phyloP scores from a whole-genome alignment of 768 basidiomycete species.

The Tricholoma matsutake region DNA sequence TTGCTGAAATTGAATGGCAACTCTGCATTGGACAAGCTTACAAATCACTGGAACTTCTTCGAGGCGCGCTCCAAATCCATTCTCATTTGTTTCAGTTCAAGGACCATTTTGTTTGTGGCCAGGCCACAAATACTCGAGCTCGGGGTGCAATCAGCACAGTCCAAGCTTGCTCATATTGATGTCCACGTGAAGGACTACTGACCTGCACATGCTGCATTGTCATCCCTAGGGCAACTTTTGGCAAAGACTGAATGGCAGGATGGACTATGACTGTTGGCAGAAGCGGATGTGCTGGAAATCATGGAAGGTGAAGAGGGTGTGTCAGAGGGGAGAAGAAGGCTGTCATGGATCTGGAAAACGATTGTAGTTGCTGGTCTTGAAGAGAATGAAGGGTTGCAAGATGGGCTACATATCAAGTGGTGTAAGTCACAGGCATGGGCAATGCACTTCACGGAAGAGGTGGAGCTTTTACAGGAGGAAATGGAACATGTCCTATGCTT shows the following conservation, averaged over 20 bases:
- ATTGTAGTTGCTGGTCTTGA: constrained; percentile 1
- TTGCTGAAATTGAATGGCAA: no score
- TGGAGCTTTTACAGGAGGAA: constrained; percentile 21
- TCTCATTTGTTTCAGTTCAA: no score
- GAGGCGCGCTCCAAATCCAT: constrained; percentile 5
- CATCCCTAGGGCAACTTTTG: no score
- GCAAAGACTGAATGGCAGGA: no score
- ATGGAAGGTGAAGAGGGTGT: no score
- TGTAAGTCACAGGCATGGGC: constrained; percentile 18
- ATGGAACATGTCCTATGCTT: constrained; percentile 17
- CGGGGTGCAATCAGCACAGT: background rate
- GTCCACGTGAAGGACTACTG: no score
- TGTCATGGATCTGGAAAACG: no score
- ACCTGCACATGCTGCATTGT: no score
- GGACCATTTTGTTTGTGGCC: constrained; percentile 8
- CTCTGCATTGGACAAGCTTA: constrained; percentile 10
- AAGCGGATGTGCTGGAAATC: no score
- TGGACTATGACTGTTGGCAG: no score
- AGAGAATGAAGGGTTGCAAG: background rate
- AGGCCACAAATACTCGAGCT: constrained; percentile 10
- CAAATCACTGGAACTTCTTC: constrained; percentile 8
- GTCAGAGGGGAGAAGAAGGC: no score
- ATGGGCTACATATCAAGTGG: constrained; percentile 22
- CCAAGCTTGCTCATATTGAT: no score
- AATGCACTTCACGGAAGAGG: constrained; percentile 20